Conservation (phyloP, 2,329 filamentous ascomycete species). For the Aotearoamyces nothofagi region DNA sequence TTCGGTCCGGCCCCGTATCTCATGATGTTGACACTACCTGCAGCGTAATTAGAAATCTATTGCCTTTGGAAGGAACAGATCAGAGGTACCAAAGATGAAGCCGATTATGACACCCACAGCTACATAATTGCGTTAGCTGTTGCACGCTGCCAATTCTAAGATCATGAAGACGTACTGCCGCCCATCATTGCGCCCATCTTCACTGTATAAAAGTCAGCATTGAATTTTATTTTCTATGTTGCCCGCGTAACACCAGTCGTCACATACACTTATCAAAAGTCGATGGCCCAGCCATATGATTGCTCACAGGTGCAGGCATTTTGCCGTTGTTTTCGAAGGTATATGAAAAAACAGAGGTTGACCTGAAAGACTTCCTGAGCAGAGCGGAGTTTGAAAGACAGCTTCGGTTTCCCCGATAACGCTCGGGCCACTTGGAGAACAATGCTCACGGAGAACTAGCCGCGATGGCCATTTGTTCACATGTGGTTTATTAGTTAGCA, state of each 20-base stretch:
- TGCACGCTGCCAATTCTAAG: no score
- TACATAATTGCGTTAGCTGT: no score
- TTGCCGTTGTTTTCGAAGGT: no score
- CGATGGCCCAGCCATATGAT: conserved; percentile 39
- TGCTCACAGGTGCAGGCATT: conserved; percentile 32
- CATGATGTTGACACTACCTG: conserved; percentile 87
- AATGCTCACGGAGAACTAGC: no score
- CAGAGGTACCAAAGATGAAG: conserved; percentile 76
- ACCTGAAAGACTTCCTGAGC: no score
- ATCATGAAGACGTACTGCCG: conserved; percentile 63
- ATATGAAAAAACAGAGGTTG: no score
- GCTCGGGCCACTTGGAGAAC: no score
- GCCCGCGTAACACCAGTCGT: conserved; percentile 4
- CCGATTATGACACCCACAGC: conserved; percentile 93
- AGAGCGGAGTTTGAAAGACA: no score
- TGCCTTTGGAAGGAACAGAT: background rate
- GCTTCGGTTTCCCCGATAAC: no score
- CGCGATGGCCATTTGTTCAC: no score
- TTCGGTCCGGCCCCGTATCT: conserved; percentile 87
- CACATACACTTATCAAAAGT: conserved; percentile 55
- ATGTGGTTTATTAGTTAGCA: no score
- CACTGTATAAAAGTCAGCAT: conserved; percentile 49
- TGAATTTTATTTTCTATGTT: conserved; percentile 18
- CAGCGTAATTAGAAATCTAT: background rate
- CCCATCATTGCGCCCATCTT: conserved; percentile 99